phyloP scores from a whole-genome alignment of 2,329 filamentous ascomycete genomes.

The Diaporthe citrichinensis region DNA sequence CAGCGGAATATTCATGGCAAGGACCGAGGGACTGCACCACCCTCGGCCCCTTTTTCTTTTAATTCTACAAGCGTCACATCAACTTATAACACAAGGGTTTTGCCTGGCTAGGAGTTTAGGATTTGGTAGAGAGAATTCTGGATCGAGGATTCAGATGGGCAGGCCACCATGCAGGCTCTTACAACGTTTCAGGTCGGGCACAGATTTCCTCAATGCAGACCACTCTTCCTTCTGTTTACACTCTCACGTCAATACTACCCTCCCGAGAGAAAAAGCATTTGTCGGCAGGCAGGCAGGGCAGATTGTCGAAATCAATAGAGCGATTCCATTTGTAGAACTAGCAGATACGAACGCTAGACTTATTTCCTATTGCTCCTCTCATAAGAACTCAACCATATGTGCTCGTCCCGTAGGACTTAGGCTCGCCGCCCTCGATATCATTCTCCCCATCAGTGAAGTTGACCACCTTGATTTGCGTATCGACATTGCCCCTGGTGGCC shows the following conservation, averaged over 20 bases:
- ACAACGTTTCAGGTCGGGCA: background rate
- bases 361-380: background rate
- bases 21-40: background rate
- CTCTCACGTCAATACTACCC: no score
- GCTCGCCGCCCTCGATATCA: background rate
- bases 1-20: background rate
- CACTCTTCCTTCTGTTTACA: background rate
- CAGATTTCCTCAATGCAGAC: background rate
- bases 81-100: background rate
- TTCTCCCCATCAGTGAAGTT: conserved; percentile 3
- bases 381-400: background rate
- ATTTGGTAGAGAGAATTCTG: background rate
- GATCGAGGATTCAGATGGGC: background rate
- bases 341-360: background rate
- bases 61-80: background rate
- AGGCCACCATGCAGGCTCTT: background rate
- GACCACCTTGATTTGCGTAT: conserved; percentile 46
- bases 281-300: background rate
- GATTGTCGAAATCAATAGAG: background rate
- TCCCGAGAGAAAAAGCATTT: background rate
- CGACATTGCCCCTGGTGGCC: conserved; percentile 48
- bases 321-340: conserved; percentile 8
- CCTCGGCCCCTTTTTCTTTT: background rate
- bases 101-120: conserved; percentile 20
- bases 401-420: conserved; percentile 26